phyloP scores from a whole-genome alignment of 2,329 filamentous ascomycete species.

The Ophiostoma novo-ulmi region DNA sequence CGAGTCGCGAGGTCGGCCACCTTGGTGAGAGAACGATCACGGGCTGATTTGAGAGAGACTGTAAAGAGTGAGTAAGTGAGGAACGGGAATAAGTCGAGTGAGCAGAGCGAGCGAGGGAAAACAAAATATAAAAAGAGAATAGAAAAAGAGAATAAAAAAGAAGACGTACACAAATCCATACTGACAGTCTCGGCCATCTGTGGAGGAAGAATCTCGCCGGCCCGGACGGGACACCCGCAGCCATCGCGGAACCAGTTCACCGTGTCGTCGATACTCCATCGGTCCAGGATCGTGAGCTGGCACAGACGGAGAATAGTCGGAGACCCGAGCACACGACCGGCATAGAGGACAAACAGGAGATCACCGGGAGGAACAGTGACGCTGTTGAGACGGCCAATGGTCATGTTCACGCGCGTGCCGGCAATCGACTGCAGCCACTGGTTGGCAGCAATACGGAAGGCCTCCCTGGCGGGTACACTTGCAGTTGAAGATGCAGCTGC shows the following conservation, averaged over 20 bases:
- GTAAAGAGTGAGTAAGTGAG: not conserved
- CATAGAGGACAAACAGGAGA: constrained; percentile 24
- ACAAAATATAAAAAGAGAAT: not conserved
- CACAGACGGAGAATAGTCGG: constrained; percentile 16
- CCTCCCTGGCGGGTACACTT: not conserved
- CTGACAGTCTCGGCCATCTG: constrained; percentile 19
- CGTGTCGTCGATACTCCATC: constrained; percentile 23
- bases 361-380: constrained; percentile 7
- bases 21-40: constrained; percentile 17
- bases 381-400: constrained; percentile 16
- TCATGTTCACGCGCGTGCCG: constrained; percentile 13
- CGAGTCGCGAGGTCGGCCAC: constrained; percentile 17
- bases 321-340: constrained; percentile 21
- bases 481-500: not conserved
- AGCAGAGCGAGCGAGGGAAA: not conserved
- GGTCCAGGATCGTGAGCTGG: constrained; percentile 24
- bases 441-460: constrained; percentile 10
- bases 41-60: constrained; percentile 20
- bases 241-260: constrained; percentile 19
- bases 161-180: constrained; percentile 21
- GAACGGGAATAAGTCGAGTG: not conserved
- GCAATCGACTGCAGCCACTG: constrained; percentile 23
- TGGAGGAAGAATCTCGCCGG: constrained; percentile 16
- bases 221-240: not conserved
- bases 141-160: not conserved